Percentiles rank a stretch among this genome's conserved stretches.
These are phyloP conservation scores for Lachnellula suecica DNA, from an alignment of 2,329 filamentous ascomycete genomes.

Conservation along the genomic window DNA sequence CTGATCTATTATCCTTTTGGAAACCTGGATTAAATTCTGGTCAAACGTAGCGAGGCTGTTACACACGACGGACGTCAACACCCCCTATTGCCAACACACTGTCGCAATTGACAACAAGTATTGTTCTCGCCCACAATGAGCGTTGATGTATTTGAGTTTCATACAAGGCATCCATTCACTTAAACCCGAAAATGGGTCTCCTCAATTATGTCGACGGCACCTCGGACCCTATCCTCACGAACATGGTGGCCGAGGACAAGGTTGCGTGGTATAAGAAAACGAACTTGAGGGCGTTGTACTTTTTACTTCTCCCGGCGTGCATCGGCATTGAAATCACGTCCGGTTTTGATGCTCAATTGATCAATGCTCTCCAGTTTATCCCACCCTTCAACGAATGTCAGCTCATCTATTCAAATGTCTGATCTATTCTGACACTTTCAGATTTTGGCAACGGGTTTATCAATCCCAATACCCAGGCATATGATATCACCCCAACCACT, in stretches of 20 bases:
- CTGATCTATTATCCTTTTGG: not conserved
- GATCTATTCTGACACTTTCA: conserved; percentile 1
- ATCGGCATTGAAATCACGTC: conserved; percentile 55
- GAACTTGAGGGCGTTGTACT: conserved; percentile 39
- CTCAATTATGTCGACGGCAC: conserved; percentile 4
- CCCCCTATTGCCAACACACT: too few species aligned
- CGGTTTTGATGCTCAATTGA: conserved; percentile 51
- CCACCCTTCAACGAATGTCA: conserved; percentile 33
- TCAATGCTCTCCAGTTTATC: conserved; percentile 42
- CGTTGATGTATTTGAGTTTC: not conserved
- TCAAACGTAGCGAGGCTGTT: not conserved
- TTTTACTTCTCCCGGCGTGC: conserved; percentile 44
- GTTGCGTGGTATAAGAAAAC: conserved; percentile 39
- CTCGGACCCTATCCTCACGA: conserved; percentile 39
- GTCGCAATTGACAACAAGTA: too few species aligned
- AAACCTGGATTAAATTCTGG: not conserved
- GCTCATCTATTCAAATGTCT: not conserved
- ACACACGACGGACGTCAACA: too few species aligned
- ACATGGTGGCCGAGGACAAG: conserved; percentile 38
- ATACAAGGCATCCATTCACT: not conserved
- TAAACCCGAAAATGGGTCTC: not conserved
- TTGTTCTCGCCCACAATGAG: not conserved
- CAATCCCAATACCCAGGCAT: not conserved
- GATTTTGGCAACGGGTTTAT: conserved; percentile 13
- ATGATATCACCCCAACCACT: not conserved